Evolutionary conservation across 2,329 filamentous ascomycete genomes (phyloP), one percentile per base, ranked within the genome.

Genomic region (Ceratocystiopsis brevicomis): DNA sequence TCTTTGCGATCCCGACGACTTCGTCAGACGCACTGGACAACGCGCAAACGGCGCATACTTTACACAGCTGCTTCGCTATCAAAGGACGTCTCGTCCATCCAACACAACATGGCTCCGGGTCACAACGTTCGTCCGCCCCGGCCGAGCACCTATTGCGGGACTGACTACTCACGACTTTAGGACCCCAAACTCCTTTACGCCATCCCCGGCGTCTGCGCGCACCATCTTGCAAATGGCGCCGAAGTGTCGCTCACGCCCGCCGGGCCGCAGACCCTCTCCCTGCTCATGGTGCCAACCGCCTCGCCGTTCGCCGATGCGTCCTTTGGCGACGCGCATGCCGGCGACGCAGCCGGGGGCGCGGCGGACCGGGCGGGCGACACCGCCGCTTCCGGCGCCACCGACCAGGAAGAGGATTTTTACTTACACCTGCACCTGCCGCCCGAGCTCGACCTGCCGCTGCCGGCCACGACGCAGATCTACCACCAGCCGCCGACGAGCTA

Each of bases 381-480:
- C 10, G 25, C 6, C 8, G 25, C 6, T 8, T 8, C 25, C 25
- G 25, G 25, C 2, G 25, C 25, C 25, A 34, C 41, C 14, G 10
- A 37, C 2, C 68, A 71, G 4, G 80, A 87, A 56, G 82, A 95
- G 57, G 90, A 96, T 66, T 96, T 95, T 64, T 96, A 96, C 59
- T 76, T 98, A 6, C 88, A 96, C 60, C 74, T 98, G 19, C 86
- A 95, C 54, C 76, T 96, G 11, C 87, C 88, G 14, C 88, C 88
- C 17, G 88, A 95, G 67, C 76, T 98, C 53, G 88, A 96, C 54
- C 73, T 96, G 6, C 84, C 90, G 6, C 70, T 96, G 14, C 90
- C 90, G 13, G 88, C 88, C 16, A 96, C 87, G 0, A 96, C 90
- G 0, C 88, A 96, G 59, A 90, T 98, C 58, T 96, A 94, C 63